Evolutionary conservation across 306 rosid genomes (phyloP), one percentile per base, ranked within the genome.

Genomic region (Psophocarpus tetragonolobus): DNA sequence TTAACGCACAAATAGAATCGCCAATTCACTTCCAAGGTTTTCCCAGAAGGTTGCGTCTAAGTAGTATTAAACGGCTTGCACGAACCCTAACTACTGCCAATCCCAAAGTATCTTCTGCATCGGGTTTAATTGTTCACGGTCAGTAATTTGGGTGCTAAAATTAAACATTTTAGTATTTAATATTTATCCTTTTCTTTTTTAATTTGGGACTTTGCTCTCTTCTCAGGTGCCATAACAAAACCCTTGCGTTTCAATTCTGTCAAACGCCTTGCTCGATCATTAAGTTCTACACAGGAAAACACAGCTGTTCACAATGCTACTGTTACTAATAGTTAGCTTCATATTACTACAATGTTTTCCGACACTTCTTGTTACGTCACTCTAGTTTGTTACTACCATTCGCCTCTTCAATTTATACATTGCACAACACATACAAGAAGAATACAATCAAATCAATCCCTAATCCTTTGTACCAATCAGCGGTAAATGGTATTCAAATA

Each of bases 11-110:
- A 33, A 69, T 48, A 79, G 78, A 44, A 45, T 50, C 82, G 3
- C 23, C 56, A n/a, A 48, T 44, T 76, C 81, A 85, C 58, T 32
- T 70, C 69, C 88, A 87, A 58, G 78, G 68, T 74, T 29, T 75
- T 5, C 33, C 54, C 6, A 80, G 20, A 39, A 63, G 70, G 50
- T 12, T 87, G 72, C 87, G 91, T 3, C 66, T 88, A 78, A 88
- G 68, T 73, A 83, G 61, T 15, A 56, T 87, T 63, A 76, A 86
- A 83, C 83, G 75, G 42, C 75, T 91, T 75, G 96, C 96, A 1
- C 80, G 91, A 32, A 82, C 79, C 50, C 32, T 36, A 0, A 32
- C 14, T 3, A 0, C 35, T 27, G 77, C 20, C n/a, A 72, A 30
- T 71, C 24, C 23, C 23, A n/a, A n/a, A n/a, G n/a, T n/a, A n/a